Evolutionary conservation across 345 rosid species (phyloP).

Genomic region (Eucalyptus decipiens): DNA sequence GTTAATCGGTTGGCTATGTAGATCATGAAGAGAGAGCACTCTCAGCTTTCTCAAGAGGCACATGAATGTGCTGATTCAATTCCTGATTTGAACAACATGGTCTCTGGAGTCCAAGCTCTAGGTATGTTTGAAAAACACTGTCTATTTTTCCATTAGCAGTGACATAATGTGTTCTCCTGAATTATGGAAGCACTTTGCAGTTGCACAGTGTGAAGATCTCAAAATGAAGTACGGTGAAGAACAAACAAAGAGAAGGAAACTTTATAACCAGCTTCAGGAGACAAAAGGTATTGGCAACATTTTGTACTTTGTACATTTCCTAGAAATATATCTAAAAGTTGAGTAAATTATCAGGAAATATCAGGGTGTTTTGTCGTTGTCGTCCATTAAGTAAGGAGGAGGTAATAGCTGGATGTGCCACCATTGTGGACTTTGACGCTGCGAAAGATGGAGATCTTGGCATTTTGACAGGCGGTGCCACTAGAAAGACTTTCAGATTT

Average conservation of each 20-base stretch:
- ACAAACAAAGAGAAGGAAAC: constrained; percentile 84
- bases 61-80: constrained; percentile 73
- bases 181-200: constrained; percentile 29
- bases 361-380: constrained; percentile 93
- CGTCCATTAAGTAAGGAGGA: constrained; percentile 80
- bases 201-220: constrained; percentile 85
- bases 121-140: constrained; percentile 28
- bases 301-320: background rate
- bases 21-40: constrained; percentile 82
- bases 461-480: constrained; percentile 43
- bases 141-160: background rate
- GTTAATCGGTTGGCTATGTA: constrained; percentile 6
- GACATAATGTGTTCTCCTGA: background rate
- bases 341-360: constrained; percentile 54
- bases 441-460: constrained; percentile 91
- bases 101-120: constrained; percentile 73
- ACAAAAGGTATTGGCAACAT: constrained; percentile 46
- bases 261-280: constrained; percentile 86
- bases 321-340: background rate
- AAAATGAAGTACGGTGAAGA: constrained; percentile 70
- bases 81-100: constrained; percentile 78
- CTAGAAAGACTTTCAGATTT: constrained; percentile 67
- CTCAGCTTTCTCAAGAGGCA: constrained; percentile 66
- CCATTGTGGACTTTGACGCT: constrained; percentile 62
- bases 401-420: constrained; percentile 40